Evolutionary conservation across 2,329 filamentous ascomycete genomes (phyloP).

Genomic region (Graphilbum fragrans): DNA sequence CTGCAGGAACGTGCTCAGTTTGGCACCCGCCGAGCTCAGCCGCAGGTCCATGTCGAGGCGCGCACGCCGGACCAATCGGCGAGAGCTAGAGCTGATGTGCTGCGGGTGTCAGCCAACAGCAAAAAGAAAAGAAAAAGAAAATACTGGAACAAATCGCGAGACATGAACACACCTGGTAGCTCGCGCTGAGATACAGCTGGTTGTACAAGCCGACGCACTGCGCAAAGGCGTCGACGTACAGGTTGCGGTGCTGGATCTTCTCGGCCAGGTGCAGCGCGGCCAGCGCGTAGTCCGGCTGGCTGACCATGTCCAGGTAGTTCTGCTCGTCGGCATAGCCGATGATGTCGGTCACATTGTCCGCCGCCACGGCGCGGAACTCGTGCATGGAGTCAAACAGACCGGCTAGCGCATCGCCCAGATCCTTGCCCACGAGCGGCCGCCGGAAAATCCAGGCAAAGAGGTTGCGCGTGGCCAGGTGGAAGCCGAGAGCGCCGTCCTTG

Average conservation of each 20-base stretch:
- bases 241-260: conserved; percentile 44
- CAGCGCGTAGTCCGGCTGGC: conserved; percentile 55
- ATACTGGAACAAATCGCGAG: neutral
- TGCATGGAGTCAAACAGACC: conserved; percentile 53
- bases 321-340: conserved; percentile 54
- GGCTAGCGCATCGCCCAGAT: conserved; percentile 52
- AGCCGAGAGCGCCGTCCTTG: conserved; percentile 42
- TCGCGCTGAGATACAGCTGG: conserved; percentile 38
- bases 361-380: conserved; percentile 40
- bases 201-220: conserved; percentile 73
- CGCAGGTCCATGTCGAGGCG: conserved; percentile 53
- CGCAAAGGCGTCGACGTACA: conserved; percentile 62
- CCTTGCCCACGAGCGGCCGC: conserved; percentile 53
- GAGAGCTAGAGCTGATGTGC: conserved; percentile 40
- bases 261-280: conserved; percentile 59
- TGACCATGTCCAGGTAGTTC: conserved; percentile 56
- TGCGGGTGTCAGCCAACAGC: conserved; percentile 12
- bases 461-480: conserved; percentile 61
- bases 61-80: conserved; percentile 51
- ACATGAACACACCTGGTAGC: conserved; percentile 43
- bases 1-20: conserved; percentile 56
- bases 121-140: conserved; percentile 11
- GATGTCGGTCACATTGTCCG: conserved; percentile 49
- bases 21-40: conserved; percentile 42
- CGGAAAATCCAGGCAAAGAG: conserved; percentile 60